A percentile compares a stretch with the other conserved stretches of the same genome.
Evolutionary conservation across 306 rosid species (phyloP).

Genomic region (Lithocarpus polystachyus): DNA sequence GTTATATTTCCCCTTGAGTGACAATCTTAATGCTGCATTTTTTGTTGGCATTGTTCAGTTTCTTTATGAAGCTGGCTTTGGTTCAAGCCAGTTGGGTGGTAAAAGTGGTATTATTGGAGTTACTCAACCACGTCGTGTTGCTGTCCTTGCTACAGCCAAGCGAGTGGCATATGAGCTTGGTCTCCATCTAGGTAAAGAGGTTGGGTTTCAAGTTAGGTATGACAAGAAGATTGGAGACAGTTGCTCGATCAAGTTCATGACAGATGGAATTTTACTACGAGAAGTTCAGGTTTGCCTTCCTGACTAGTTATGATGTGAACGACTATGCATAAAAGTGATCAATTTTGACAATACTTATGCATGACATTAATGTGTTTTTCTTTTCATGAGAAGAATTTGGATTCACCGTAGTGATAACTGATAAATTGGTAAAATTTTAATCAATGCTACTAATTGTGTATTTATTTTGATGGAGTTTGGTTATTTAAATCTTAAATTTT

Average conservation of each 20-base stretch:
- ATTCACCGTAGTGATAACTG: background rate
- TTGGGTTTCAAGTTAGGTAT: constrained; percentile 93
- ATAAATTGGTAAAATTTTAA: background rate
- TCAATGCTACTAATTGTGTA: background rate
- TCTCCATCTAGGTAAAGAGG: constrained; percentile 68
- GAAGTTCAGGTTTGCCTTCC: constrained; percentile 76
- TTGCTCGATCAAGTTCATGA: constrained; percentile 92
- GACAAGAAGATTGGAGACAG: constrained; percentile 78
- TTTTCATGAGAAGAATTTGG: background rate
- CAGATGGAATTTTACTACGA: constrained; percentile 90
- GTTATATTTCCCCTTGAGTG: background rate
- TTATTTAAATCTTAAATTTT: background rate
- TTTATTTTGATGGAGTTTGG: background rate
- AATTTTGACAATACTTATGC: background rate
- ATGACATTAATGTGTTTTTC: too few relatives aligned
- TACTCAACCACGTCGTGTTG: constrained; percentile 96
- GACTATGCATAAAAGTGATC: background rate
- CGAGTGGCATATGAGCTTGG: constrained; percentile 93
- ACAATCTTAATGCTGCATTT: constrained; percentile 5
- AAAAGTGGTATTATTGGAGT: constrained; percentile 76
- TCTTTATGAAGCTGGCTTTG: constrained; percentile 90
- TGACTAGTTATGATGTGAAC: constrained; percentile 1
- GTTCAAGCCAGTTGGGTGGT: constrained; percentile 47
- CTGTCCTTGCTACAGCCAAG: constrained; percentile 91
- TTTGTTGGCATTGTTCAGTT: constrained; percentile 38